Conservation (phyloP, 1,284 basidiomycete species). For the Baeospora myosura region DNA sequence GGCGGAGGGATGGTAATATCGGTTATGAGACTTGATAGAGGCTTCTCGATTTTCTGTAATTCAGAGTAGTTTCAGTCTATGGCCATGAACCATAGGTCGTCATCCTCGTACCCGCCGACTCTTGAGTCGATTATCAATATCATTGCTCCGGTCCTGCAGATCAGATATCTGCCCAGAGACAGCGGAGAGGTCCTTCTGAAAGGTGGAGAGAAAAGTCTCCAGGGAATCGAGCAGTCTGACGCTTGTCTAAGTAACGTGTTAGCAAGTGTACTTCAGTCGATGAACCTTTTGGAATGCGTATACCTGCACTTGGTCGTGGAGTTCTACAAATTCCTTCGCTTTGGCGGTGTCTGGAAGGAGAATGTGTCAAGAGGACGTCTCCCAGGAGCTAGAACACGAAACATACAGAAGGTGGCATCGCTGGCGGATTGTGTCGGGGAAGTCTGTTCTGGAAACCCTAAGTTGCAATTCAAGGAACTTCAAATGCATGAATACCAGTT, state of each 20-base stretch:
- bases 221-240: constrained; percentile 76
- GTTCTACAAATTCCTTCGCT: constrained; percentile 71
- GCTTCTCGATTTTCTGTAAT: constrained; percentile 77
- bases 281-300: neutral
- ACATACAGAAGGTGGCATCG: too few species aligned
- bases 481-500: neutral
- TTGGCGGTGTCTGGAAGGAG: constrained; percentile 14
- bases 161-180: constrained; percentile 95
- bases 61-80: constrained; percentile 5
- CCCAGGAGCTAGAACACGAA: too few species aligned
- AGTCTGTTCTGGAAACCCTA: too few species aligned
- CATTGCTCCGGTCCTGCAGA: constrained; percentile 82
- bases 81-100: neutral
- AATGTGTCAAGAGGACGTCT: neutral
- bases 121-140: constrained; percentile 82
- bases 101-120: constrained; percentile 62
- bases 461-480: too few species aligned
- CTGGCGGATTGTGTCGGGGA: too few species aligned
- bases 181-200: constrained; percentile 87
- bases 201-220: constrained; percentile 87
- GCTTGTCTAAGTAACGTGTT: constrained; percentile 48
- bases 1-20: constrained; percentile 81
- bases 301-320: constrained; percentile 75
- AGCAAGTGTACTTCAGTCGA: constrained; percentile 5
- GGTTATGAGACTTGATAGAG: constrained; percentile 72